phyloP scores from a whole-genome alignment of 2,329 filamentous ascomycete genomes.

The Xylariales sp. region DNA sequence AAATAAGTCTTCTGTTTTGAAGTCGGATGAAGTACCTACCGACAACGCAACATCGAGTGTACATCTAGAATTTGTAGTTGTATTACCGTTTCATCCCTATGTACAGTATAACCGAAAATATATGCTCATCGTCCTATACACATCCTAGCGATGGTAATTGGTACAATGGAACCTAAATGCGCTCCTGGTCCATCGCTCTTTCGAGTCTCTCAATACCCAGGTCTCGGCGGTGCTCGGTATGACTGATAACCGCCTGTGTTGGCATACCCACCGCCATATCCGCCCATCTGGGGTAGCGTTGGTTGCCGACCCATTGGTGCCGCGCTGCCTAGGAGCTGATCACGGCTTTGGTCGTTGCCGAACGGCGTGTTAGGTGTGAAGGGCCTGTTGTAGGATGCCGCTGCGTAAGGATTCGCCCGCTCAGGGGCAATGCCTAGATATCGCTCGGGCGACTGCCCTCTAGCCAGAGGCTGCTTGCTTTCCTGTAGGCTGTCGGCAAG shows the following conservation, averaged over 20 bases:
- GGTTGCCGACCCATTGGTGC: slow-evolving; percentile 35
- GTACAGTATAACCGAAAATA: too few relatives aligned
- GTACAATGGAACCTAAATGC: too few relatives aligned
- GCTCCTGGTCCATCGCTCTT: too few relatives aligned
- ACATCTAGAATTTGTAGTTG: too few relatives aligned
- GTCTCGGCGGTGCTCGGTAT: too few relatives aligned
- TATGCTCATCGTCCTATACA: too few relatives aligned
- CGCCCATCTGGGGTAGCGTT: slow-evolving; percentile 27
- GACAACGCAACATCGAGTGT: too few relatives aligned
- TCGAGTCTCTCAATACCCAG: too few relatives aligned
- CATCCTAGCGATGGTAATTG: too few relatives aligned
- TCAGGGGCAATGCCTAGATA: slow-evolving; percentile 21
- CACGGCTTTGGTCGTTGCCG: slow-evolving; percentile 27
- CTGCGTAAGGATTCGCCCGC: slow-evolving; percentile 21
- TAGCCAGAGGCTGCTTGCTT: slow-evolving; percentile 23
- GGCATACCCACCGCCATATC: slow-evolving; percentile 15
- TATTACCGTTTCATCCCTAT: too few relatives aligned
- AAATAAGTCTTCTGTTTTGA: too few relatives aligned
- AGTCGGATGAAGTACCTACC: too few relatives aligned
- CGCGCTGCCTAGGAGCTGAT: slow-evolving; percentile 34
- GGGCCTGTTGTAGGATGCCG: slow-evolving; percentile 27
- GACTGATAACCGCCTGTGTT: slow-evolving; percentile 14
- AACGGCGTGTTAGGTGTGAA: slow-evolving; percentile 31
- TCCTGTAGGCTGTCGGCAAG: slow-evolving; percentile 34
- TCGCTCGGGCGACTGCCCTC: slow-evolving; percentile 29